A percentile compares a stretch with the other conserved stretches of the same genome.
These are phyloP conservation scores for Scleroderma citrinum DNA, from an alignment of 768 basidiomycete genomes.

Conservation along the genomic window DNA sequence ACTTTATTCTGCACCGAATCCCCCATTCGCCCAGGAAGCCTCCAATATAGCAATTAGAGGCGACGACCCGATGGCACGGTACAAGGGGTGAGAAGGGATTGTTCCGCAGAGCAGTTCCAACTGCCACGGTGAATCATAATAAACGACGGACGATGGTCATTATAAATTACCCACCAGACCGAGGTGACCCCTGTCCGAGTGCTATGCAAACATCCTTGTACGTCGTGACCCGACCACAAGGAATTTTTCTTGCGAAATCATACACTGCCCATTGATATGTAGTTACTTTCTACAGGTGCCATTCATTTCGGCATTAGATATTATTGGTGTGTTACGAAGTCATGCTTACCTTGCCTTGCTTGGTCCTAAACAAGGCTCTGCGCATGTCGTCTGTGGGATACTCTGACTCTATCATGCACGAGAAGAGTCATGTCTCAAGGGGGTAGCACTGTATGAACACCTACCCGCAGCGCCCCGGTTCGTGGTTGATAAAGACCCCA, in stretches of 20 bases:
- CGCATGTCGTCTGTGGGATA: not conserved
- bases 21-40: slow-evolving; percentile 64
- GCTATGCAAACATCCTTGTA: slow-evolving; percentile 49
- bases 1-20: slow-evolving; percentile 40
- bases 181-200: slow-evolving; percentile 51
- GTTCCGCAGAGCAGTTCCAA: slow-evolving; percentile 55
- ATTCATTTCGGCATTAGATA: not conserved
- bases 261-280: slow-evolving; percentile 57
- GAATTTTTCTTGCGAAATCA: slow-evolving; percentile 45
- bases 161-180: slow-evolving; percentile 45
- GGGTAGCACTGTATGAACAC: not conserved
- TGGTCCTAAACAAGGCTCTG: not conserved
- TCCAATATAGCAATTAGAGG: slow-evolving; percentile 53
- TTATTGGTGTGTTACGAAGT: not conserved
- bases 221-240: slow-evolving; percentile 47
- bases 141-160: not conserved
- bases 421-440: not conserved
- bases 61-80: slow-evolving; percentile 68
- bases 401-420: not conserved
- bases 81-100: slow-evolving; percentile 66
- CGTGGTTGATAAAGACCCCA: too few species aligned
- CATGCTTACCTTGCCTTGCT: not conserved
- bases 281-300: slow-evolving; percentile 37
- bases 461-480: too few species aligned
- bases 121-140: slow-evolving; percentile 24